phyloP scores from a whole-genome alignment of 176 grass and related monocot species.

The Lolium multiflorum region DNA sequence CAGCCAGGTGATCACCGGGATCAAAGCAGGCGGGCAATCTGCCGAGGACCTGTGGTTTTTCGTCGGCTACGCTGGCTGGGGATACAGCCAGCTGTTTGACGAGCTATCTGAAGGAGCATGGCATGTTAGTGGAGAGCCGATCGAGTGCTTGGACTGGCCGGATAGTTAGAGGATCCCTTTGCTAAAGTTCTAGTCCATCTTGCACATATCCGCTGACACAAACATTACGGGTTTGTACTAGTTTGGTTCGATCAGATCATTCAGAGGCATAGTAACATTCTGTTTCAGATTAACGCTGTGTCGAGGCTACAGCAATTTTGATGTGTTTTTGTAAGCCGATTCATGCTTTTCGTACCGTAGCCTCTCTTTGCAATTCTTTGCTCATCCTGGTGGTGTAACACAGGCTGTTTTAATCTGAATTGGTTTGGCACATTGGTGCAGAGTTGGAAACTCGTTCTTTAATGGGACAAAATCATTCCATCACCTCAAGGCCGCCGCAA shows the following conservation, averaged over 20 bases:
- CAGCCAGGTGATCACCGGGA: conserved; percentile 43
- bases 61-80: conserved; percentile 79
- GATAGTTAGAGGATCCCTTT: conserved; percentile 45
- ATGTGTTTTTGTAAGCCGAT: neutral
- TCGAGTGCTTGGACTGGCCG: conserved; percentile 68
- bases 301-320: neutral
- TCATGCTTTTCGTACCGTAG: neutral
- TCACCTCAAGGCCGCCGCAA: neutral
- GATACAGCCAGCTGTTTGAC: conserved; percentile 73
- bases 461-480: neutral
- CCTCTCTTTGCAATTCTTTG: neutral
- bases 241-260: neutral
- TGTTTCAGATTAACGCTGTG: neutral
- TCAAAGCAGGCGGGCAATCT: conserved; percentile 58
- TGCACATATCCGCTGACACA: conserved; percentile 29
- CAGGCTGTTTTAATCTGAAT: neutral
- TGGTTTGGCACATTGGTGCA: too few relatives aligned
- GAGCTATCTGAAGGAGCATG: conserved; percentile 76
- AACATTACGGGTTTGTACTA: neutral
- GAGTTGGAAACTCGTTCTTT: too few relatives aligned
- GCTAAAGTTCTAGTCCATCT: conserved; percentile 5
- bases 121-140: conserved; percentile 48
- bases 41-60: conserved; percentile 78
- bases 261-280: neutral
- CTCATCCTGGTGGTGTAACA: neutral